Evolutionary conservation across 1,139 yeast genomes (phyloP), one percentile per base, ranked within the genome.

Genomic region (Protomyces macrosporus): DNA sequence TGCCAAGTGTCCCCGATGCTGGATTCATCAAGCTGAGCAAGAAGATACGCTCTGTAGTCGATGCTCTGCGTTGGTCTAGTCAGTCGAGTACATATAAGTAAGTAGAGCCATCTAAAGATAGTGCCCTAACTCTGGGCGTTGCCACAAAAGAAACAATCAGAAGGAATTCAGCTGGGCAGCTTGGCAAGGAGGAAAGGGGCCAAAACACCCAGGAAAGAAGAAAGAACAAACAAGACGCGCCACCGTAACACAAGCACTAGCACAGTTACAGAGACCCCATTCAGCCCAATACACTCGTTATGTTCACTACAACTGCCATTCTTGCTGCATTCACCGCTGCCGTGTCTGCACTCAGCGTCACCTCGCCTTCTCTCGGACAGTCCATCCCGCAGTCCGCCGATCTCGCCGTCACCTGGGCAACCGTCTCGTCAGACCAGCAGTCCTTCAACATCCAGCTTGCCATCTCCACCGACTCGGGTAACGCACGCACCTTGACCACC

Each of bases 1-100:
- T 75, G 1, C 71, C 70, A 90, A 90, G 71, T 93, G 98, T 73
- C 96, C 96, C 1, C 81, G 98, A 72, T 93, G 98, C 74, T 93
- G 98, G 98, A 89, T 89, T 71, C 85, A 76, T 71, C 23, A 23
- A 23, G 82, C 82, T 14, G 79, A 95, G 12, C 16, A 39, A 14
- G 42, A 1, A 5, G 42, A 39, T 9, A 9, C 42, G 42, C 12
- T 39, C 16, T 39, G 42, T 39, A 14, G n/a, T 39, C 42, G 42
- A 6, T 39, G 42, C 6, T 1, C 23, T 23, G 23, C 23, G 23
- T 23, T 23, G 23, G 23, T 23, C 23, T 23, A 23, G 23, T 23
- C 23, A 2, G 23, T 23, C 23, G n/a, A n/a, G n/a, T n/a, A n/a
- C n/a, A n/a, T n/a, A n/a, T n/a, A n/a, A n/a, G n/a, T n/a, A n/a